Conservation (phyloP, 441 rosid genomes). For the Jatropha multifida region DNA sequence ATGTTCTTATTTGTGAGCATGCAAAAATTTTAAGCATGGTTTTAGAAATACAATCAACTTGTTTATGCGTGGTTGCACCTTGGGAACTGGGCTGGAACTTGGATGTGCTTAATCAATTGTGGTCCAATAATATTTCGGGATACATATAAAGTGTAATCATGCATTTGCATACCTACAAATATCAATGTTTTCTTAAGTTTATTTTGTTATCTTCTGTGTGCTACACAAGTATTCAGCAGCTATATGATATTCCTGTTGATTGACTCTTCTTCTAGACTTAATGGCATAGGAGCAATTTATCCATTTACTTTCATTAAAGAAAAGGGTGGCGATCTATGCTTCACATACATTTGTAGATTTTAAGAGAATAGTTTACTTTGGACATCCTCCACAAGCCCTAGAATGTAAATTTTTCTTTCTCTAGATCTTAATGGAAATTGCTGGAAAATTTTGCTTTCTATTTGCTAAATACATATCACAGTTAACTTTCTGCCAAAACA, state of each 20-base stretch:
- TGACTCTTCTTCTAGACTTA: not conserved
- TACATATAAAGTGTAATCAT: not conserved
- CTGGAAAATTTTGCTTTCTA: not conserved
- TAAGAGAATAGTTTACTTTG: not conserved
- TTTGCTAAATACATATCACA: not conserved
- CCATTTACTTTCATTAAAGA: not conserved
- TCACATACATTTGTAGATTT: not conserved
- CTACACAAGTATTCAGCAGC: not conserved
- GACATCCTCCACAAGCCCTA: not conserved
- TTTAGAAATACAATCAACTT: not conserved
- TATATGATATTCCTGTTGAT: not conserved
- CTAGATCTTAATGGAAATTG: not conserved
- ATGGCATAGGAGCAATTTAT: not conserved
- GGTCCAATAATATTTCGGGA: not conserved
- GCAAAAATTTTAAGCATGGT: not conserved
- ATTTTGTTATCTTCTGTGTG: not conserved
- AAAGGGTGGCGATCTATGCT: not conserved
- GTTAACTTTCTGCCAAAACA: not conserved
- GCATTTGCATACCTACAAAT: not conserved
- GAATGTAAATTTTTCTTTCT: not conserved
- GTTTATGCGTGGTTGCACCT: not conserved
- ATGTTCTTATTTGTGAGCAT: not conserved
- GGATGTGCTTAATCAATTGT: not conserved
- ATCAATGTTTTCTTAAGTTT: not conserved
- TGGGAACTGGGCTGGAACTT: not conserved